Evolutionary conservation across 768 basidiomycete genomes (phyloP), one percentile per base, ranked within the genome.

Genomic region (Phanerodontia chrysosporium): DNA sequence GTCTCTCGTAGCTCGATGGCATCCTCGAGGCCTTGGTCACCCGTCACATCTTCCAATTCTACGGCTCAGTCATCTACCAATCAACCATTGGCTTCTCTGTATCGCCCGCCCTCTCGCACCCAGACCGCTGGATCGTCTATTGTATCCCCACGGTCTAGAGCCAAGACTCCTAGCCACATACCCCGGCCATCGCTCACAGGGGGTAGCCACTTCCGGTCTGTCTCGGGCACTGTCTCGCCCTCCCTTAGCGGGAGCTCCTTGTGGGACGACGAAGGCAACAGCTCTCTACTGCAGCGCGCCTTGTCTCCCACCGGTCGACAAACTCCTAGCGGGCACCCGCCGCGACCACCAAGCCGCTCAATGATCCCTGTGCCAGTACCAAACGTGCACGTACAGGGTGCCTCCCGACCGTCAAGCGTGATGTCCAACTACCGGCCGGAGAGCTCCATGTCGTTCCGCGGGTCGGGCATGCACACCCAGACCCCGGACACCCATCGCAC

Each of bases 11-110:
- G 82, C 27, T 91, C 89, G 16, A 86, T 89, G 79, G 80, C 84
- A 21, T 90, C 89, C 54, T 90, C 88, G 14, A 77, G 89, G 45
- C 89, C 89, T 51, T 90, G 89, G 87, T 90, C 89, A 12, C 89
- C 89, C 42, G 74, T 87, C 22, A 86, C 81, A 54, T 86, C 86
- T 6, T 86, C 88, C 13, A 79, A 81, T 67, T 89, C 88, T 14
- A 88, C 86, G 21, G 82, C 82, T n/a, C 66, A 68, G 25, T 86
- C 87, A 1, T 86, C 89, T 9, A 78, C 83, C 24, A 87, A 84
- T 22, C 79, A 80, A n/a, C 76, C 84, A 53, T 85, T 86, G 56
- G 68, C 66, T 63, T 64, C 63, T 62, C 64, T 60, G 57, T 72
- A 66, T 59, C 66, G 73, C 51, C 74, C 81, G 25, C 72, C 76